These are phyloP conservation scores for Agrostemma githago DNA, from an alignment of 148 eudicot genomes.

Conservation along the genomic window DNA sequence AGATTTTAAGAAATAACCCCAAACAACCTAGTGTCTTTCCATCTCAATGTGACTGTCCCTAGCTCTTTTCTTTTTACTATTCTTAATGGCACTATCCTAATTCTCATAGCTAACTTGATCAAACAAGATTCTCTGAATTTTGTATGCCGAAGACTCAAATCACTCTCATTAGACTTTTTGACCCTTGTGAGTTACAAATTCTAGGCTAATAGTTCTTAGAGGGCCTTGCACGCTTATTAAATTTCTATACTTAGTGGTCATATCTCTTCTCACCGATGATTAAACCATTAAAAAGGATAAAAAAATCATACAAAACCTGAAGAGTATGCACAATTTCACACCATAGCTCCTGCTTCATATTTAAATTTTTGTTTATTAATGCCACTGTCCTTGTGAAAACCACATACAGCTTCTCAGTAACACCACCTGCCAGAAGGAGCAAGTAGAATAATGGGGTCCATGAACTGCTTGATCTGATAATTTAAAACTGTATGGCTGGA, in stretches of 20 bases:
- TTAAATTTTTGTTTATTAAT: neutral
- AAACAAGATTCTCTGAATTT: neutral
- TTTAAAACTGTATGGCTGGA: too few species aligned
- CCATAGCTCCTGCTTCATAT: neutral
- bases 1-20: neutral
- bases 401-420: neutral
- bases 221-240: too few species aligned
- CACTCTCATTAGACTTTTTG: neutral
- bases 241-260: too few species aligned
- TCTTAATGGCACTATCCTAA: neutral
- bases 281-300: neutral
- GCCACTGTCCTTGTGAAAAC: neutral
- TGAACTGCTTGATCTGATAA: neutral
- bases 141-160: neutral
- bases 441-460: neutral
- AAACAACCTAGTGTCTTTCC: neutral
- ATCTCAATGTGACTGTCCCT: neutral
- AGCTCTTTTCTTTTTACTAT: neutral
- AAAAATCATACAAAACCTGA: neutral
- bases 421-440: neutral
- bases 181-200: too few species aligned
- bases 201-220: too few species aligned
- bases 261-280: neutral
- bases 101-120: neutral
- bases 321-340: neutral